Percentiles rank a stretch among this genome's conserved stretches.
Conservation (phyloP, 2,329 filamentous ascomycete species). For the Claviceps spartinae region DNA sequence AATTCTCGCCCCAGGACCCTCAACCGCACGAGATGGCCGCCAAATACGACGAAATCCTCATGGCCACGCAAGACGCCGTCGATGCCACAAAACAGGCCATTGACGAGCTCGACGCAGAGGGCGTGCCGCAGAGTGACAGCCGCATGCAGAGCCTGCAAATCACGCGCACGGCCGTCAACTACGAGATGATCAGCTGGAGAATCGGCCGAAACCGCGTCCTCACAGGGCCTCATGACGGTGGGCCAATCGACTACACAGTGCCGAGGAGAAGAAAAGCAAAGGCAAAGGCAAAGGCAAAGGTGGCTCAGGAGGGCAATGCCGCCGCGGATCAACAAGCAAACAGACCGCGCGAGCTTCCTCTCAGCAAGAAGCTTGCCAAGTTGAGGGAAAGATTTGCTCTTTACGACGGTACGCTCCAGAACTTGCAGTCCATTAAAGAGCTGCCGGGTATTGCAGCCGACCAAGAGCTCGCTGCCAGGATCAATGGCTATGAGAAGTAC, state of each 20-base stretch:
- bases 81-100: conserved; percentile 90
- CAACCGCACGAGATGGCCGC: conserved; percentile 58
- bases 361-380: conserved; percentile 62
- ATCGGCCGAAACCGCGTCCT: conserved; percentile 85
- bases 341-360: conserved; percentile 46
- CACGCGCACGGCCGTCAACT: conserved; percentile 85
- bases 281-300: conserved; percentile 21
- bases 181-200: conserved; percentile 86
- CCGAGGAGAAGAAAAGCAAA: conserved; percentile 36
- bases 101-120: conserved; percentile 75
- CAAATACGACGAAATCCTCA: conserved; percentile 83
- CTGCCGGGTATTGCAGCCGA: conserved; percentile 84
- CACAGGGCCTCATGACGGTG: conserved; percentile 70
- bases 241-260: conserved; percentile 37
- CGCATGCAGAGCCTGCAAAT: conserved; percentile 89
- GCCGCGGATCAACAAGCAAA: conserved; percentile 25
- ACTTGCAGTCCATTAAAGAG: conserved; percentile 78
- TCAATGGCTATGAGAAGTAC: conserved; percentile 69
- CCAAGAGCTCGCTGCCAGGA: conserved; percentile 55
- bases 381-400: conserved; percentile 78
- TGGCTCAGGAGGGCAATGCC: conserved; percentile 10
- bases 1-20: conserved; percentile 21
- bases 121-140: conserved; percentile 67
- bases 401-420: conserved; percentile 84
- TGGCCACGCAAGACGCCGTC: conserved; percentile 81